phyloP scores from a whole-genome alignment of 2,329 filamentous ascomycete genomes.

The Trichoderma atrobrunneum region DNA sequence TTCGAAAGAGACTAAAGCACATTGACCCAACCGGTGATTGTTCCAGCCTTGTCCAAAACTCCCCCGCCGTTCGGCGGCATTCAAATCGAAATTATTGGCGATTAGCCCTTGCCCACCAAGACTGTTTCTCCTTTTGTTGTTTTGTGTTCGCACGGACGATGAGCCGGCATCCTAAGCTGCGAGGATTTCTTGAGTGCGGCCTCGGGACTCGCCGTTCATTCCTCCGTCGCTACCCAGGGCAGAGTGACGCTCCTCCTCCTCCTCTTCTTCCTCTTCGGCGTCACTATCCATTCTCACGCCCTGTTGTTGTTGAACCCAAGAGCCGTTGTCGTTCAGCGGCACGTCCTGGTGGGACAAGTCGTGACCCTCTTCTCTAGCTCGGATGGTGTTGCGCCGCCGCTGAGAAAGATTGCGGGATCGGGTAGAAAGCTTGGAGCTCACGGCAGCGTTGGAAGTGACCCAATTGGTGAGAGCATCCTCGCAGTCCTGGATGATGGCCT shows the following conservation, averaged over 20 bases:
- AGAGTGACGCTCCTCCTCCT: conserved; percentile 51
- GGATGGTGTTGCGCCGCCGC: conserved; percentile 72
- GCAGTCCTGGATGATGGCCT: conserved; percentile 98
- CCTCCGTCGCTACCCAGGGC: conserved; percentile 51
- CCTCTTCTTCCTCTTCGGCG: conserved; percentile 57
- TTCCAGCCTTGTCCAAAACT: conserved; percentile 25
- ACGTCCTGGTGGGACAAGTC: conserved; percentile 82
- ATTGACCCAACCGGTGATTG: conserved; percentile 18
- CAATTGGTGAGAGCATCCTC: conserved; percentile 97
- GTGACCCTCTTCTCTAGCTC: conserved; percentile 64
- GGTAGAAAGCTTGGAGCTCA: conserved; percentile 81
- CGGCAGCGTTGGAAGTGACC: conserved; percentile 86
- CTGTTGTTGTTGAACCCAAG: conserved; percentile 74
- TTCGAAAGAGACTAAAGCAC: conserved; percentile 26
- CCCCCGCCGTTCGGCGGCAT: conserved; percentile 26
- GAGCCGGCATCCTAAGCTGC: conserved; percentile 21
- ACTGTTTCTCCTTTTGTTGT: conserved; percentile 13
- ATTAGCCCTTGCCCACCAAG: conserved; percentile 17
- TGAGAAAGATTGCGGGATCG: conserved; percentile 85
- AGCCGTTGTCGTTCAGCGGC: conserved; percentile 73
- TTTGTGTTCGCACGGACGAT: neutral
- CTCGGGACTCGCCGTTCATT: conserved; percentile 55
- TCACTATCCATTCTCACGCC: conserved; percentile 62
- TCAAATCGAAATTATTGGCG: conserved; percentile 17
- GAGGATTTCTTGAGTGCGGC: conserved; percentile 53